A percentile compares a stretch with the other conserved stretches of the same genome.
phyloP scores from a whole-genome alignment of 2,329 filamentous ascomycete genomes.

The Apiospora phragmitis region DNA sequence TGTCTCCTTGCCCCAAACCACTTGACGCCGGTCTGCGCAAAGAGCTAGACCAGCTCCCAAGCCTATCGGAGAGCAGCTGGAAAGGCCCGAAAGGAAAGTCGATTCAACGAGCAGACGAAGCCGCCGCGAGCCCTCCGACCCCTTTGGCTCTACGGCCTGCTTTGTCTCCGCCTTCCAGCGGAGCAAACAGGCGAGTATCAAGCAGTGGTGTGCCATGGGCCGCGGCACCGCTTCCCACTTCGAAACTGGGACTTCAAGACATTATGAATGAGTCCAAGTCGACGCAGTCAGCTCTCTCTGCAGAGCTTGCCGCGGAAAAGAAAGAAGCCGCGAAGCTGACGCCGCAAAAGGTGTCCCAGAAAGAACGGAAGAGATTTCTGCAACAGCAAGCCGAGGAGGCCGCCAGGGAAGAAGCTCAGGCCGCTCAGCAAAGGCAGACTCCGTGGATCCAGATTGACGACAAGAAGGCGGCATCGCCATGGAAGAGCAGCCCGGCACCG shows the following conservation, averaged over 20 bases:
- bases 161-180: slow-evolving; percentile 12
- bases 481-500: slow-evolving; percentile 60
- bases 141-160: slow-evolving; percentile 6
- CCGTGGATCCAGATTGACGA: slow-evolving; percentile 48
- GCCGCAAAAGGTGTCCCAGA: slow-evolving; percentile 76
- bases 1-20: slow-evolving; percentile 27
- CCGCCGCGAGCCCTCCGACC: slow-evolving; percentile 17
- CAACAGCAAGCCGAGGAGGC: slow-evolving; percentile 60
- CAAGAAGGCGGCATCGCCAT: slow-evolving; percentile 53
- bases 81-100: slow-evolving; percentile 39
- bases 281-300: slow-evolving; percentile 52
- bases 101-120: slow-evolving; percentile 19
- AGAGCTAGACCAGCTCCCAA: slow-evolving; percentile 32
- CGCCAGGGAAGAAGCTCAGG: slow-evolving; percentile 36
- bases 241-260: slow-evolving; percentile 72
- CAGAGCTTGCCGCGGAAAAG: slow-evolving; percentile 53
- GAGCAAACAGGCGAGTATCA: slow-evolving; percentile 20
- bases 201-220: slow-evolving; percentile 49
- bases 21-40: slow-evolving; percentile 17
- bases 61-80: slow-evolving; percentile 36
- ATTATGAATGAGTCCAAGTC: slow-evolving; percentile 67
- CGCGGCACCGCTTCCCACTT: slow-evolving; percentile 50
- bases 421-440: slow-evolving; percentile 33
- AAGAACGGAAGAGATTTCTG: slow-evolving; percentile 83
- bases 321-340: slow-evolving; percentile 41